phyloP scores from a whole-genome alignment of 306 rosid genomes.

The Lotus japonicus region DNA sequence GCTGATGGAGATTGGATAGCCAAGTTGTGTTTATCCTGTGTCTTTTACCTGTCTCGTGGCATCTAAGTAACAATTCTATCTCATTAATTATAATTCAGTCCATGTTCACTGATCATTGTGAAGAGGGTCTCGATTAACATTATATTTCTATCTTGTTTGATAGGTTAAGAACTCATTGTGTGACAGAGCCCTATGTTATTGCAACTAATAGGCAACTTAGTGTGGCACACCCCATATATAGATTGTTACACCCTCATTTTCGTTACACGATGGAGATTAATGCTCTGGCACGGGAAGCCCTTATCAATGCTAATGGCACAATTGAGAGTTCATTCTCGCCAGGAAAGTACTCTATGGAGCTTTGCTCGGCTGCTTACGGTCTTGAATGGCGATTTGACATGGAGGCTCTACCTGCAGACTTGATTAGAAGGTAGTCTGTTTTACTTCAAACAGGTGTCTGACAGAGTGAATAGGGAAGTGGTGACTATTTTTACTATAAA shows the following conservation, averaged over 20 bases:
- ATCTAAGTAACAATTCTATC: neutral
- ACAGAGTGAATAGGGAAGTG: too few relatives aligned
- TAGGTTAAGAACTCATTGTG: slow-evolving; percentile 83
- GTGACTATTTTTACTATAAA: too few relatives aligned
- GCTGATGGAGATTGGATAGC: too few relatives aligned
- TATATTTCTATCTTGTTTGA: neutral
- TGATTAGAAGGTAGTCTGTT: slow-evolving; percentile 48
- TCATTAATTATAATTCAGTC: neutral
- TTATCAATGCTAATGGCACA: slow-evolving; percentile 63
- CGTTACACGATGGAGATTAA: slow-evolving; percentile 84
- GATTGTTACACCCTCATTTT: slow-evolving; percentile 73
- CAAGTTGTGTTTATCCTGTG: too few relatives aligned
- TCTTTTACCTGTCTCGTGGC: neutral
- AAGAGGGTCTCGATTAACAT: neutral
- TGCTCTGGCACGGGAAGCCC: slow-evolving; percentile 73
- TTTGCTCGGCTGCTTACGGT: slow-evolving; percentile 56
- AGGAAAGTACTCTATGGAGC: slow-evolving; percentile 52
- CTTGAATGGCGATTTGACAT: slow-evolving; percentile 64
- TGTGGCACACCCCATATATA: slow-evolving; percentile 71
- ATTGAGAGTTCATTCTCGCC: slow-evolving; percentile 60
- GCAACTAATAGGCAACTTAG: slow-evolving; percentile 79
- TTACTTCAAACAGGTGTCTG: neutral
- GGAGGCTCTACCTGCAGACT: slow-evolving; percentile 66
- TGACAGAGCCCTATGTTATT: slow-evolving; percentile 76
- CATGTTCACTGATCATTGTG: neutral